A percentile compares a stretch with the other conserved stretches of the same genome.
Conservation (phyloP, 306 rosid genomes). For the Cucurbita pepo region DNA sequence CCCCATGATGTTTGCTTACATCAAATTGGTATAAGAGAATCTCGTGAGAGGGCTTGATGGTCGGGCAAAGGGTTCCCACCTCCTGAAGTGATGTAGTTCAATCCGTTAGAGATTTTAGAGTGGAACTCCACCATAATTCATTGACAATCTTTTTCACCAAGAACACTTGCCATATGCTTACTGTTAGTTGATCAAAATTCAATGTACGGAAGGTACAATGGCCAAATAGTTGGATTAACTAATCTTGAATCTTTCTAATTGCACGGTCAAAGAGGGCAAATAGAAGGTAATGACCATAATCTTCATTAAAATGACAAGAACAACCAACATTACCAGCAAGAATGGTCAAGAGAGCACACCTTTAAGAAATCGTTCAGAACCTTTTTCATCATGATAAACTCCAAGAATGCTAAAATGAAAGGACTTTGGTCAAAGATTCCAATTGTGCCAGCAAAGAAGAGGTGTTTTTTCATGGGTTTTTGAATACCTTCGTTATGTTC, state of each 20-base stretch:
- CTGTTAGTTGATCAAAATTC: neutral
- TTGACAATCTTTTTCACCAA: neutral
- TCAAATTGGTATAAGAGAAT: neutral
- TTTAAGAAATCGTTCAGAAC: neutral
- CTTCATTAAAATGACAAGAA: neutral
- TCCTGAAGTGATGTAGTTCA: neutral
- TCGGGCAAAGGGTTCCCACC: neutral
- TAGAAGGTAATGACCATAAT: neutral
- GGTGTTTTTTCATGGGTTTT: neutral
- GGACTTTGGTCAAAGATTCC: neutral
- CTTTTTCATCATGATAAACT: neutral
- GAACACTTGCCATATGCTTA: neutral
- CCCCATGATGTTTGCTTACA: neutral
- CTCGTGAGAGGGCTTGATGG: neutral
- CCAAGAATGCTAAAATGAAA: neutral
- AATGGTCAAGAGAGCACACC: neutral
- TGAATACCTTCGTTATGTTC: neutral
- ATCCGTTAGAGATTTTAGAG: neutral
- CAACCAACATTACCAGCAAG: neutral
- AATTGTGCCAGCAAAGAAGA: neutral
- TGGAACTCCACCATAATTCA: neutral
- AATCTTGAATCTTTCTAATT: neutral
- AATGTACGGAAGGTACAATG: neutral
- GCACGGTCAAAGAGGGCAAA: neutral
- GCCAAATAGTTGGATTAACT: neutral